Evolutionary conservation across 768 basidiomycete genomes (phyloP).

Genomic region (Suillus discolor): DNA sequence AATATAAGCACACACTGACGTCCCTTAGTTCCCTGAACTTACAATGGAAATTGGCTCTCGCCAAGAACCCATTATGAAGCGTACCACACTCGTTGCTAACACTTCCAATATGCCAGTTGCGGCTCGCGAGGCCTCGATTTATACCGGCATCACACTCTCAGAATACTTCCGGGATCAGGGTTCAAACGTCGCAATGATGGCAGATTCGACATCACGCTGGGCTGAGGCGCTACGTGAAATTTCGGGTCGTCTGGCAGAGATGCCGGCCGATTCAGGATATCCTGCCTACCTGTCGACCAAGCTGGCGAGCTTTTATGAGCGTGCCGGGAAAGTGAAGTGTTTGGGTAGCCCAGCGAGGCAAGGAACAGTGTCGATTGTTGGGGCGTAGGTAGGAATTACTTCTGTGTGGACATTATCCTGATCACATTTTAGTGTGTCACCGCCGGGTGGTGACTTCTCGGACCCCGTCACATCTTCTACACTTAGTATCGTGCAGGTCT

Average conservation of each 20-base stretch:
- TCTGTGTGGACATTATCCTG: slow-evolving; percentile 4
- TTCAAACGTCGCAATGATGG: slow-evolving; percentile 98
- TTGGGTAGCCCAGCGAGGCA: slow-evolving; percentile 85
- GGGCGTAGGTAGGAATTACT: slow-evolving; percentile 73
- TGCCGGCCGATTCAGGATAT: slow-evolving; percentile 99
- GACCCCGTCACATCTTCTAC: slow-evolving; percentile 98
- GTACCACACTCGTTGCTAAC: slow-evolving; percentile 97
- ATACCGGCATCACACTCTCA: slow-evolving; percentile 98
- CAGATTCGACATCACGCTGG: slow-evolving; percentile 98
- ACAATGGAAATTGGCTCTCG: slow-evolving; percentile 91
- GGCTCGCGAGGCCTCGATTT: slow-evolving; percentile 98
- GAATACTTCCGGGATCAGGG: slow-evolving; percentile 99
- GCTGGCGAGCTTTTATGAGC: slow-evolving; percentile 97
- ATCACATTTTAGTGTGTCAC: slow-evolving; percentile 73
- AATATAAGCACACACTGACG: background rate
- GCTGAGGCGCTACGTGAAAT: slow-evolving; percentile 99
- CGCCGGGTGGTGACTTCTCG: slow-evolving; percentile 98
- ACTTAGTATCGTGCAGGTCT: slow-evolving; percentile 98
- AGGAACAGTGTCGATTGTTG: slow-evolving; percentile 97
- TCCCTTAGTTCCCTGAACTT: slow-evolving; percentile 75
- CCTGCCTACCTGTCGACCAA: slow-evolving; percentile 97
- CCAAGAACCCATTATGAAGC: slow-evolving; percentile 99
- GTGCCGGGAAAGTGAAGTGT: slow-evolving; percentile 94
- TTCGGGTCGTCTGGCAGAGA: slow-evolving; percentile 97
- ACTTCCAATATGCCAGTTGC: slow-evolving; percentile 99